Base-by-base conservation (phyloP, 805 yeast genomes). In the Hanseniaspora vineae region DNA sequence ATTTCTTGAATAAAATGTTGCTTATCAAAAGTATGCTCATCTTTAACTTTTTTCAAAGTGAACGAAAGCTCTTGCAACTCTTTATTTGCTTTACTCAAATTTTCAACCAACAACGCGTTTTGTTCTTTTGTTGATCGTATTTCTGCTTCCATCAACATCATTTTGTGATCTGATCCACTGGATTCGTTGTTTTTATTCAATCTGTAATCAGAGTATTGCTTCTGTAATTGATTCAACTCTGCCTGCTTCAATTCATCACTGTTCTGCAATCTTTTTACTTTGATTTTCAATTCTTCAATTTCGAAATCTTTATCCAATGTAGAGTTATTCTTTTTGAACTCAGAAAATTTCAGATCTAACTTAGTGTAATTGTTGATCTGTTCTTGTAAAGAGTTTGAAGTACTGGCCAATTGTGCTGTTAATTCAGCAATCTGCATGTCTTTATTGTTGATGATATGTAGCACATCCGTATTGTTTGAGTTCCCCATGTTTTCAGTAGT, bases 31-130 rank as follows among this genome's bases (percentile, higher is more conserved):
- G 70, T 60, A 12, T 66, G 52, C 29, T 70, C 66, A 52, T 72
- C 77, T 20, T 70, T 70, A 29, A 80, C 58, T 3, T 69, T 75
- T 58, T 80, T 75, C 45, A 78, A 65, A 43, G 81, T 72, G 50
- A 78, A 81, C 51, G 87, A 70, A 49, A 84, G 76, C 47, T 77
- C 80, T 63, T 84, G 90, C 45, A 82, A 66, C 54, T 81, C 81
- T 31, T 65, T 67, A 44, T 72, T 76, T 50, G 72, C 73, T 49
- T 55, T 64, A n/a, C 42, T 42, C 18, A 50, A 45, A 35, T 46
- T 44, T 15, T 46, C 18, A 15, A 49, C 29, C 4, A 23, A 8
- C 4, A 23, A 23, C 29, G 29, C 8, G 29, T 23, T 46, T 8
- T 49, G 29, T 40, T 51, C 50, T 23, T 53, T 44, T 1, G 49